Base-by-base conservation (phyloP, 371 early-diverging fungal genomes). In the Mucor racemosus region DNA sequence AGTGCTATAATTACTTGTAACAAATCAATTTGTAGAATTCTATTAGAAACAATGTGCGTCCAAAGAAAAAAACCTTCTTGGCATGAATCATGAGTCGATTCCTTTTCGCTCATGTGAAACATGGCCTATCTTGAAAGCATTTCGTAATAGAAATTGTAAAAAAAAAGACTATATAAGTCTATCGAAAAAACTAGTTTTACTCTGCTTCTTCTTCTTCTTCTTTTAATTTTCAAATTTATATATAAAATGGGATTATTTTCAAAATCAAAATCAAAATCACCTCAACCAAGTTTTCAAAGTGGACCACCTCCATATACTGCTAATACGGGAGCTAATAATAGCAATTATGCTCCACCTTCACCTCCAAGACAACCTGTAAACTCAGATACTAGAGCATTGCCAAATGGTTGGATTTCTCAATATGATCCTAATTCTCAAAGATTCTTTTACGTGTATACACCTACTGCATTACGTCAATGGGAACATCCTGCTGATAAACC, bases 371-470 rank as follows among this genome's bases (percentile, higher is more conserved):
- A 67, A 55, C 67, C 67, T 11, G 58, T 59, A 21, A 82, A 82
- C 21, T 79, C 80, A 15, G 83, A 82, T 39, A 50, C 60, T 36
- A 58, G 83, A 34, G 58, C 56, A 9, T 65, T 82, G 36, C 77
- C 76, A 19, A 59, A 65, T 34, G 83, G 80, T 19, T 82, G 83
- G 83, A 80, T 82, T 42, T 74, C 77, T 1, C 83, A 82, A 61
- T 72, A 72, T 11, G 83, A 82, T 55, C 75, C 80, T 15, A 71
- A 61, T 15, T 76, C 79, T 5, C 40, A 60, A 4, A 70, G 68
- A 17, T 82, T 76, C 76, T 82, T 82, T 55, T 82, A 82, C 42
- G 80, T 82, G 4, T 80, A 82, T 58, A 80, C 80, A 26, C 80
- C 83, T 7, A 78, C 72, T 11, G 78, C 77, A 31, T 70, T 69